A percentile compares a stretch with the other conserved stretches of the same genome.
Conservation (phyloP, 495 filamentous ascomycete genomes). For the Melanomma pulvis-pyrius region DNA sequence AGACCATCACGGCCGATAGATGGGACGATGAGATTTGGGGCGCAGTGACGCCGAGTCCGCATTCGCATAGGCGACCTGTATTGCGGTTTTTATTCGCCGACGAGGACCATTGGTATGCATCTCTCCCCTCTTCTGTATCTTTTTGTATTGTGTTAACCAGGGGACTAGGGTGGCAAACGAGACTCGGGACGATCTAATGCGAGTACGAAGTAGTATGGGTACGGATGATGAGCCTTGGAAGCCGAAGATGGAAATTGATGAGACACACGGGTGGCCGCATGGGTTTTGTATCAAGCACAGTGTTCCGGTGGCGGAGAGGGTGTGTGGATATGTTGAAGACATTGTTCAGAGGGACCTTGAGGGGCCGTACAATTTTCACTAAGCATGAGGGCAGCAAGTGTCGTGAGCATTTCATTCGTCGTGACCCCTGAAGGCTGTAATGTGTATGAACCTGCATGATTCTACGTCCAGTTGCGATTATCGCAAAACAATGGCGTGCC, state of each 20-base stretch:
- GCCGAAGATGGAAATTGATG: constrained; percentile 72
- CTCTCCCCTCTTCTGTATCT: background rate
- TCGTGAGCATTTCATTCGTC: too few species aligned
- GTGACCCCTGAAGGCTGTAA: too few species aligned
- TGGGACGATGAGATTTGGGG: constrained; percentile 88
- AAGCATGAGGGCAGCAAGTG: too few species aligned
- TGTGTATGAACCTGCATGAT: too few species aligned
- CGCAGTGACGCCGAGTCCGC: constrained; percentile 39
- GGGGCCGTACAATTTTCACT: too few species aligned
- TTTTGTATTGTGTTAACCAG: background rate
- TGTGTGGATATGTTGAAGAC: constrained; percentile 61
- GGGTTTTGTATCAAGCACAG: constrained; percentile 71
- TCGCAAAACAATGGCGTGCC: too few species aligned
- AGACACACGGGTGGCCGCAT: constrained; percentile 71
- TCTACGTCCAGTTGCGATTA: too few species aligned
- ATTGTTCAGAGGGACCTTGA: constrained; percentile 43
- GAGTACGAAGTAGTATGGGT: constrained; percentile 46
- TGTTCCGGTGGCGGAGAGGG: constrained; percentile 56
- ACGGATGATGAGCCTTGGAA: constrained; percentile 49
- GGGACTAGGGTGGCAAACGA: constrained; percentile 64
- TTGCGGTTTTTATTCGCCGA: constrained; percentile 81
- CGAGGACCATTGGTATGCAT: constrained; percentile 64
- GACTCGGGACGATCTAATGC: constrained; percentile 75
- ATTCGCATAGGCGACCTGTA: constrained; percentile 47
- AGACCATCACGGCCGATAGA: constrained; percentile 69